A percentile compares a stretch with the other conserved stretches of the same genome.
These are phyloP conservation scores for Aspergillus hortae DNA, from an alignment of 2,329 filamentous ascomycete genomes.

Conservation along the genomic window DNA sequence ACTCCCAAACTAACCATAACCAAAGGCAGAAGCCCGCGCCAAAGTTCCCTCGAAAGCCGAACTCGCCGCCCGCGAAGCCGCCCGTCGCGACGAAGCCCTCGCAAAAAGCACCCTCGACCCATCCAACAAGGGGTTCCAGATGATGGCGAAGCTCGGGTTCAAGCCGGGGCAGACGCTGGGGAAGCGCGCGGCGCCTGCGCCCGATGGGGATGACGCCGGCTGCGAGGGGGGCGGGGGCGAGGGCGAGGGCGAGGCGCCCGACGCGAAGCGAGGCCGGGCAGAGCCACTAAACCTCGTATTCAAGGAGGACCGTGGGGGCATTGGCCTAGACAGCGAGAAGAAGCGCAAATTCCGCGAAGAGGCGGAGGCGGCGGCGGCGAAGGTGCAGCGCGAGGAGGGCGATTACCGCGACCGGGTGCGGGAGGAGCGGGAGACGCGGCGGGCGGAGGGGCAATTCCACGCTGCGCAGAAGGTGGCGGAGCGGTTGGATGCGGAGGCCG, in stretches of 20 bases:
- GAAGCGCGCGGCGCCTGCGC: constrained; percentile 40
- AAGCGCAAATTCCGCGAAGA: constrained; percentile 71
- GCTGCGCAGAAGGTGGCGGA: constrained; percentile 83
- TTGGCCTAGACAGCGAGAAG: constrained; percentile 78
- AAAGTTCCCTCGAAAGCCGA: constrained; percentile 74
- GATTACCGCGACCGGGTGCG: constrained; percentile 72
- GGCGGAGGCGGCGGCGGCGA: constrained; percentile 57
- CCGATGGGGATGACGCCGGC: not conserved
- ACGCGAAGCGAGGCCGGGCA: constrained; percentile 37
- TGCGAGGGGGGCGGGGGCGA: not conserved
- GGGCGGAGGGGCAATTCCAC: constrained; percentile 65
- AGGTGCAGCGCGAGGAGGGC: constrained; percentile 60
- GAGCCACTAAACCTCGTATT: constrained; percentile 75
- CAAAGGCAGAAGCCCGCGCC: constrained; percentile 63
- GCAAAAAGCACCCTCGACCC: constrained; percentile 68
- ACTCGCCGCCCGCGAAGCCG: constrained; percentile 68
- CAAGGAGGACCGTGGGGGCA: constrained; percentile 77
- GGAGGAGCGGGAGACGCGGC: constrained; percentile 64
- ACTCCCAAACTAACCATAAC: constrained; percentile 33
- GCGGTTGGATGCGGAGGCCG: constrained; percentile 61
- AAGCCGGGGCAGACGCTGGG: constrained; percentile 72
- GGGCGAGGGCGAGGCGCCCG: constrained; percentile 8
- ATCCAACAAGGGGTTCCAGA: constrained; percentile 81
- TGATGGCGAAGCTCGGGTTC: constrained; percentile 98
- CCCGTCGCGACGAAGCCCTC: constrained; percentile 71